Evolutionary conservation across 176 grass and related monocot genomes (phyloP), one percentile per base, ranked within the genome.

Genomic region (Eleusine indica): DNA sequence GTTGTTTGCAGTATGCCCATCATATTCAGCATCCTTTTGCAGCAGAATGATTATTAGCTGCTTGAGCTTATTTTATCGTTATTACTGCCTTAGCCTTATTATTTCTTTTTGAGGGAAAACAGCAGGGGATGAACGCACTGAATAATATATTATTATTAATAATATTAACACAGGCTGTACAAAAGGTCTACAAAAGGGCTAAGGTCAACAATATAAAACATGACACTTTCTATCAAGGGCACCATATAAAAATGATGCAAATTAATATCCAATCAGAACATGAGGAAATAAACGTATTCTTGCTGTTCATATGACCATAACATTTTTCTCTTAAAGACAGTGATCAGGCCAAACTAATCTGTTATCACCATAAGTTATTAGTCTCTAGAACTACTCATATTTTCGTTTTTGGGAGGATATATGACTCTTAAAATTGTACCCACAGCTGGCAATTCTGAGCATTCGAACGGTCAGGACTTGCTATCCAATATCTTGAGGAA

Each of bases 371-470:
- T 62, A 63, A 6, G 30, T 66, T 63, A 62, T 17, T 30, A 53
- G 14, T 56, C 10, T 73, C 66, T 22, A 32, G 44, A 86, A 79
- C 42, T 62, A 64, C 38, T 72, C 56, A 52, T 82, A 68, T 79
- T 41, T 17, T 89, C 49, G 42, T 85, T 74, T 66, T 87, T 62
- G 68, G 65, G 82, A 65, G 74, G 48, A 35, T 18, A 80, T 52
- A 78, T 77, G 65, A 85, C 43, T 73, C 58, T 68, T 67, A 80
- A 48, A 64, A 67, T 77, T 76, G 22, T 86, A 79, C 38, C 89
- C 83, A 68, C 91, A 99, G 97, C 97, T 88, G 87, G 89, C 67
- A 92, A 66, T 75, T 73, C 83, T 54, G 93, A 88, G 51, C 72
- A 75, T 74, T 80, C 88, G 82, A 90, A 90, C 56, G 68, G 89